phyloP scores from a whole-genome alignment of 78 protist species.

The Protostelium mycophagum region DNA sequence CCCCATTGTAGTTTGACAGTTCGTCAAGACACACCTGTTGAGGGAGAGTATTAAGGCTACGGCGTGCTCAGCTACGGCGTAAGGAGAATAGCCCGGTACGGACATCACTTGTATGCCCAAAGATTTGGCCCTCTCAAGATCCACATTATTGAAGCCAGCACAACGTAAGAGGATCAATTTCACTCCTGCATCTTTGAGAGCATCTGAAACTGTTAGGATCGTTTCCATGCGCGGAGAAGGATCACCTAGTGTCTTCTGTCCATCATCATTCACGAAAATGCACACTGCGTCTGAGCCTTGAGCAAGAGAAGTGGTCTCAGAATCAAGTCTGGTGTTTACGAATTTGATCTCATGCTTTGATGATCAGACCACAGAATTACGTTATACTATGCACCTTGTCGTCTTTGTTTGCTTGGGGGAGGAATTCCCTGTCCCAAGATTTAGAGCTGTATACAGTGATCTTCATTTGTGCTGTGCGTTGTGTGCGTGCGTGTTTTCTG shows the following conservation, averaged over 20 bases:
- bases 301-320: constrained; percentile 13
- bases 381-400: neutral
- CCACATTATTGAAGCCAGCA: constrained; percentile 81
- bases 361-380: neutral
- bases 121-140: constrained; percentile 46
- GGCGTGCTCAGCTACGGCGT: constrained; percentile 86
- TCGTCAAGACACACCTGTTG: constrained; percentile 54
- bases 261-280: constrained; percentile 70
- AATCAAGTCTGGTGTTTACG: neutral
- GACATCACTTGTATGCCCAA: constrained; percentile 60
- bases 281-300: constrained; percentile 62
- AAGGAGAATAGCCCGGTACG: constrained; percentile 86
- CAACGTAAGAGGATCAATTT: constrained; percentile 63
- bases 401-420: neutral
- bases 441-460: constrained; percentile 1
- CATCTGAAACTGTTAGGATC: constrained; percentile 20
- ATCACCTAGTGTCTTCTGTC: constrained; percentile 1
- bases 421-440: neutral
- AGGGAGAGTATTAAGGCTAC: constrained; percentile 48
- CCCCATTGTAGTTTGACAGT: no score
- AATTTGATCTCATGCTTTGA: constrained; percentile 5
- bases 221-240: constrained; percentile 45
- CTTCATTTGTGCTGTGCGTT: neutral
- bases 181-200: neutral
- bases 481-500: no score